These are phyloP conservation scores for Climacium dendroides DNA, from an alignment of 225 moss, liverwort and hornwort genomes.

Conservation along the genomic window DNA sequence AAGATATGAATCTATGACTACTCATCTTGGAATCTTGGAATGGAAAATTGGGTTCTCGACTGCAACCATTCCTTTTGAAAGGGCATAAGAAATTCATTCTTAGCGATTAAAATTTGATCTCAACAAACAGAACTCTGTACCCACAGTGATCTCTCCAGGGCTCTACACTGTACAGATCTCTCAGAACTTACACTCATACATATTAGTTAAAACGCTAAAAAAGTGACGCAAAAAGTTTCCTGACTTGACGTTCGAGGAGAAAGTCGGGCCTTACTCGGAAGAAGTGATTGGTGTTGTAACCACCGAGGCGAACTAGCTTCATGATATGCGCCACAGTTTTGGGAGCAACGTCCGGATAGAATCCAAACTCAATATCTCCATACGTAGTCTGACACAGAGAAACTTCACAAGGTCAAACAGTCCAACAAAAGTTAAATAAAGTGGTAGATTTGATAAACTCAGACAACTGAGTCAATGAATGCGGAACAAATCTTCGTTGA, in stretches of 20 bases:
- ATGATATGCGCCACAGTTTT: constrained; percentile 81
- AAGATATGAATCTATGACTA: background rate
- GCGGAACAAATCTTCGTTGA: background rate
- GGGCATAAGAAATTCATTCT: background rate
- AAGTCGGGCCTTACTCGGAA: constrained; percentile 50
- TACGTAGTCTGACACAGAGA: constrained; percentile 57
- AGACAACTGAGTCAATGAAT: background rate
- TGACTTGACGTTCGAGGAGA: background rate
- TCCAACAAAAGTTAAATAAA: background rate
- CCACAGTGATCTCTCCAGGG: background rate
- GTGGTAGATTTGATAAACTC: background rate
- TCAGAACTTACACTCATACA: background rate
- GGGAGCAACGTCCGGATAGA: constrained; percentile 83
- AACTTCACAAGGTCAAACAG: background rate
- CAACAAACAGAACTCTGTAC: background rate
- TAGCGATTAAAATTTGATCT: background rate
- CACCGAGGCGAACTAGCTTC: constrained; percentile 81
- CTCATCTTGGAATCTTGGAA: background rate
- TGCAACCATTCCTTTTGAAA: background rate
- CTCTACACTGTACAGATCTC: background rate
- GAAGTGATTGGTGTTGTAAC: constrained; percentile 94
- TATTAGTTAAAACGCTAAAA: background rate
- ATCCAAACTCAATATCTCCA: constrained; percentile 96
- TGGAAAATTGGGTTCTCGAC: background rate
- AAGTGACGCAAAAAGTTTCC: too few relatives aligned